Base-by-base conservation (phyloP, 208 protist genomes). In the Chromosphaera perkinsii region DNA sequence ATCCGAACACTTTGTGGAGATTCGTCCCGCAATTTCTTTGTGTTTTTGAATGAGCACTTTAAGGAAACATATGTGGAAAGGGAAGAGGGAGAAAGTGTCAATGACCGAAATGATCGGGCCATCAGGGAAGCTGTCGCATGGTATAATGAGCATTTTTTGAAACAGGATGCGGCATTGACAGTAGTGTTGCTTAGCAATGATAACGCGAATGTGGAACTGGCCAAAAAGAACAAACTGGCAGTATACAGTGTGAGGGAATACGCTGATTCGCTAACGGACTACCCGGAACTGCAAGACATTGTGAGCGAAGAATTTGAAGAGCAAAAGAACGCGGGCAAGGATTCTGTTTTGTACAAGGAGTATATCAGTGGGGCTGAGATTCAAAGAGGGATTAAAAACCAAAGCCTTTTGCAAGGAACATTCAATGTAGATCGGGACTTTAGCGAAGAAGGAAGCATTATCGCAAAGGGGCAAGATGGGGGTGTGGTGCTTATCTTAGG, bases 41-140 rank as follows among this genome's bases (percentile, higher is more conserved):
- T 86, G 10, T 88, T 85, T 31, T 67, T 49, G 0, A 88, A 88
- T 61, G 84, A 88, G 61, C 77, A 86, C 58, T 60, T 27, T 51
- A 69, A 75, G 17, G 58, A 73, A 37, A 81, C 58, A 27, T 68
- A 64, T 56, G 66, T 82, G 3, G 65, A 79, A n/a, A 32, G 32
- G 29, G 10, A 68, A 0, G 31, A 22, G 12, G 48, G 52, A 5
- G 84, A 88, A 58, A 59, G 71, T 32, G 54, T 71, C 35, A 86
- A 86, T 29, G 84, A 85, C 64, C 36, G 79, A 35, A 88, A 88
- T 62, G 81, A 88, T 60, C 54, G 81, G 51, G 72, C 68, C 37
- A 66, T 66, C 51, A 29, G 67, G 29, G 17, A 12, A 7, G 42
- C 5, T 9, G 42, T 48, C 1, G 3, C 3, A 10, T 64, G 45